Evolutionary conservation across 768 basidiomycete genomes (phyloP).

Genomic region (Dictyophora rubrovolvata): DNA sequence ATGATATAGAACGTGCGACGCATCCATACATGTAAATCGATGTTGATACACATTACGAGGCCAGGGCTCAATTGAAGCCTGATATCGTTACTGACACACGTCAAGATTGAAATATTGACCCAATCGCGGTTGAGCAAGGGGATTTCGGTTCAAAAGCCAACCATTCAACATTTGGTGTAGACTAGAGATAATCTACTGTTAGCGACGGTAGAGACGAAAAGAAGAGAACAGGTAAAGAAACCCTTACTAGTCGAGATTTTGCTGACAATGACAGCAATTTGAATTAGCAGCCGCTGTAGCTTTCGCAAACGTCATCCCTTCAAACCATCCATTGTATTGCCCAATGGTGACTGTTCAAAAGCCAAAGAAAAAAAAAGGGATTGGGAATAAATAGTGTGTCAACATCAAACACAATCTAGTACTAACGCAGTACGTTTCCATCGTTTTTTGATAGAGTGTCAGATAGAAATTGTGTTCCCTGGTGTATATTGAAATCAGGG

Average conservation of each 20-base stretch:
- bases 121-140: constrained; percentile 36
- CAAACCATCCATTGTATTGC: constrained; percentile 66
- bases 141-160: constrained; percentile 52
- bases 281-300: constrained; percentile 49
- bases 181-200: constrained; percentile 23
- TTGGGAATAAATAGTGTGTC: background rate
- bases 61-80: no score
- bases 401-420: background rate
- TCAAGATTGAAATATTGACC: constrained; percentile 64
- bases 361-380: background rate
- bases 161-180: constrained; percentile 65
- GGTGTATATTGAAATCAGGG: constrained; percentile 55
- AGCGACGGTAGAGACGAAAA: background rate
- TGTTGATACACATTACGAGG: no score
- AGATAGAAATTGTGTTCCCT: constrained; percentile 54
- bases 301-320: constrained; percentile 46
- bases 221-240: background rate
- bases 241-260: constrained; percentile 79
- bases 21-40: no score
- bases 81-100: constrained; percentile 15
- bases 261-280: constrained; percentile 61
- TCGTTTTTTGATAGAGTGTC: constrained; percentile 34
- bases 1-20: no score
- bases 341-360: constrained; percentile 36
- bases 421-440: constrained; percentile 39